Evolutionary conservation across 2,329 filamentous ascomycete genomes (phyloP), one percentile per base, ranked within the genome.

Genomic region (Pyrenochaeta sp.): DNA sequence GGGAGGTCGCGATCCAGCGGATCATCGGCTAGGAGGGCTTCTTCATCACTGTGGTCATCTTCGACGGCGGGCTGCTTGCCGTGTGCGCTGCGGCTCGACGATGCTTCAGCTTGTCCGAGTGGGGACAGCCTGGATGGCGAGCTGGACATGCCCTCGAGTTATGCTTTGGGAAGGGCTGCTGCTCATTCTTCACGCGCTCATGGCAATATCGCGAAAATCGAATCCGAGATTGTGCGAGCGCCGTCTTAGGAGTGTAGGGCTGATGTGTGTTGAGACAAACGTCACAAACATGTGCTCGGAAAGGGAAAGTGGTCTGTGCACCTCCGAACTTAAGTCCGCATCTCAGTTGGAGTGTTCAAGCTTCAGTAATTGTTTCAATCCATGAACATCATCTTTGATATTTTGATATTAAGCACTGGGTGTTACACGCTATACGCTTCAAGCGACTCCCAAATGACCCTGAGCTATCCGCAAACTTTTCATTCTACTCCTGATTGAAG

Each of bases 1-100:
- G 73, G 71, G 22, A 81, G 63, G 29, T 76, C 73, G 36, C 75
- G 71, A 41, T 76, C 73, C 44, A 86, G 70, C 14, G 84, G 82
- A 63, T 87, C 83, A 34, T 82, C 76, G 29, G 73, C 74, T 39
- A 86, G 73, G 42, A 77, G 61, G 20, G 69, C 65, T 49, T 78
- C 73, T 55, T 79, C 74, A 50, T 81, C 78, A 55, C 70, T 70
- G 55, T 73, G 67, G 53, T 75, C 74, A 51, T 72, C 68, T 40
- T 71, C 63, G 38, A 67, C 52, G 21, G 55, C 53, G 17, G 66
- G 60, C 48, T 69, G 64, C 51, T 66, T 63, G 29, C 65, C 65
- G 36, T 69, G 68, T 20, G 48, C 46, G 41, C 54, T 57, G 49
- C 74, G 73, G 58, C 74, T 77, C 31, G 74, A 75, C 26, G 75